A percentile compares a stretch with the other conserved stretches of the same genome.
These are phyloP conservation scores for Hypholoma fasciculare DNA, from an alignment of 768 basidiomycete species.

Conservation along the genomic window DNA sequence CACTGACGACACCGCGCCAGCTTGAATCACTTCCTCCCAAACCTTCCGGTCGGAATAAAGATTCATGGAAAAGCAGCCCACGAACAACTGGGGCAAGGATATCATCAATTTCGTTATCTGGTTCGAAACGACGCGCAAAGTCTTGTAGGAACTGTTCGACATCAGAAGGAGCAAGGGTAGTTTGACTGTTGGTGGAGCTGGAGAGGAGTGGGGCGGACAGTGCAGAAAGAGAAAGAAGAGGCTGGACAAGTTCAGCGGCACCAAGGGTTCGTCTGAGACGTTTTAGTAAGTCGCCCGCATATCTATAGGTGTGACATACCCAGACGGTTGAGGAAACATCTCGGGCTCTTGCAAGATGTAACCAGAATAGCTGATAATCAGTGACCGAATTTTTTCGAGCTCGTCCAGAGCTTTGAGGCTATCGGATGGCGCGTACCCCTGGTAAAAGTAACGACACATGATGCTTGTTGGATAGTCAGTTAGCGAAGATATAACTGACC, in stretches of 20 bases:
- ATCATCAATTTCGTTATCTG: constrained; percentile 73
- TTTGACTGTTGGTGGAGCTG: constrained; percentile 41
- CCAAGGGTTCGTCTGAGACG: constrained; percentile 65
- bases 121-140: constrained; percentile 76
- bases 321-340: constrained; percentile 89
- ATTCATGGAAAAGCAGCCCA: constrained; percentile 61
- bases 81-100: constrained; percentile 77
- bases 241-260: constrained; percentile 74
- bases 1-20: constrained; percentile 87
- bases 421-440: constrained; percentile 66
- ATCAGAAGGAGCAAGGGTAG: constrained; percentile 63
- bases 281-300: background rate
- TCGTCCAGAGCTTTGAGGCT: constrained; percentile 57
- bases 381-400: constrained; percentile 78
- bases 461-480: background rate
- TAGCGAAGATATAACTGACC: constrained; percentile 33
- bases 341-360: constrained; percentile 88
- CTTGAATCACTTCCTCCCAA: constrained; percentile 69
- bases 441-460: background rate
- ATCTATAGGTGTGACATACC: constrained; percentile 44
- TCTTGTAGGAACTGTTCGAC: constrained; percentile 84
- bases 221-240: constrained; percentile 75
- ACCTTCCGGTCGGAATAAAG: constrained; percentile 65
- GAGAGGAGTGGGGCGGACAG: constrained; percentile 66
- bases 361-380: constrained; percentile 88